These are phyloP conservation scores for Coemansia asiatica DNA, from an alignment of 192 early-diverging fungal genomes.

Conservation along the genomic window DNA sequence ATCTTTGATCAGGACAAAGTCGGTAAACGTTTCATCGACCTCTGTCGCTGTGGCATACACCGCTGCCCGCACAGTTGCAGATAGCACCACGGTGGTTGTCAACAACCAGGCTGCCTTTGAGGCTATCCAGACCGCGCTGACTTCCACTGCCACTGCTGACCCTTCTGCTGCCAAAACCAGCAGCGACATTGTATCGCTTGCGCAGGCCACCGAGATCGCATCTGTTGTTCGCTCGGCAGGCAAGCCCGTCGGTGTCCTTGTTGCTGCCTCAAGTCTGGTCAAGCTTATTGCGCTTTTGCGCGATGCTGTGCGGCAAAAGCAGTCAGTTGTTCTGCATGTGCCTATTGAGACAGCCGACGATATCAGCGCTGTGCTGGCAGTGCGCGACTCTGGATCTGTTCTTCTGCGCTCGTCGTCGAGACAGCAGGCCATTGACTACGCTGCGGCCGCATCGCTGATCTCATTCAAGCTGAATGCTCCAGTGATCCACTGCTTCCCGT, in stretches of 20 bases:
- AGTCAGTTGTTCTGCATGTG: conserved; percentile 37
- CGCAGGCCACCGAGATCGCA: conserved; percentile 23
- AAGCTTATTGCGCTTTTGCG: conserved; percentile 45
- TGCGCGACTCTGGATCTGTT: conserved; percentile 76
- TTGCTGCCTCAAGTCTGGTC: conserved; percentile 22
- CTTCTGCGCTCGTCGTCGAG: conserved; percentile 72
- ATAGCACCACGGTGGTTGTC: conserved; percentile 25
- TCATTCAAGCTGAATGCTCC: conserved; percentile 61
- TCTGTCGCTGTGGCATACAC: conserved; percentile 41
- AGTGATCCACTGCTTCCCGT: conserved; percentile 66
- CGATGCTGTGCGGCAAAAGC: conserved; percentile 25
- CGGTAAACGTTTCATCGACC: conserved; percentile 21
- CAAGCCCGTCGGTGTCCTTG: conserved; percentile 15
- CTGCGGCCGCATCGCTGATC: conserved; percentile 74
- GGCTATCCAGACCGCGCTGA: conserved; percentile 13
- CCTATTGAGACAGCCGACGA: conserved; percentile 27
- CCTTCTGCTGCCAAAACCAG: not conserved
- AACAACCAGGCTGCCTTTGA: not conserved
- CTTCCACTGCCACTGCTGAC: too few relatives aligned
- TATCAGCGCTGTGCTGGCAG: conserved; percentile 65
- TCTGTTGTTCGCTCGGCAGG: conserved; percentile 3
- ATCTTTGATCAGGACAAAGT: conserved; percentile 18
- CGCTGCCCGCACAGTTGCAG: conserved; percentile 11
- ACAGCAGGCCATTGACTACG: conserved; percentile 82
- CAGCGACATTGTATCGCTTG: conserved; percentile 12